Evolutionary conservation across 2,329 filamentous ascomycete species (phyloP), one percentile per base, ranked within the genome.

Genomic region (Diplocarpon mali): DNA sequence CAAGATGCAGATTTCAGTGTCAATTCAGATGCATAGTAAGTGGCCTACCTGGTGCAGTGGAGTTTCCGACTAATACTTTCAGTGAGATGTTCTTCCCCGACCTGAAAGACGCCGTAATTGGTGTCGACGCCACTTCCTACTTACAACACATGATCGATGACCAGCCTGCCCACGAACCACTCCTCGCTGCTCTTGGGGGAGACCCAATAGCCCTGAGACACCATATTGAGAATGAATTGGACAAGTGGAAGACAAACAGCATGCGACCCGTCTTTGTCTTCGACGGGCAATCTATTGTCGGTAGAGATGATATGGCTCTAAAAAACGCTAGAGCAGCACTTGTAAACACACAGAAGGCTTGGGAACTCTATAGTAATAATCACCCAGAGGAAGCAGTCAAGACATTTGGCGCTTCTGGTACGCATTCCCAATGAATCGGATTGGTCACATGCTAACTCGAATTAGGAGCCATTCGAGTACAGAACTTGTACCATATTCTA

Each of bases 211-310:
- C 84, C 42, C 73, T 96, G 60, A 77, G 77, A 64, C 71, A 69
- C 53, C 82, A 83, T 58, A 82, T 98, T 51, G 78, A 85, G 60
- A 73, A 75, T 40, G 85, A 94, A 56, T 69, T 98, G 27, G 74
- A 83, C 48, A 69, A 71, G 47, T 86, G 92, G 71, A 76, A 78
- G 49, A 72, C 74, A 37, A 69, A 80, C 57, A 75, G 76, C 15
- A 81, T 94, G 42, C 77, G 71, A n/a, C 85, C 85, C 2, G 69
- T 93, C 51, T 96, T 98, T 63, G 73, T 98, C 41, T 98, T 98
- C 65, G 85, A 90, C 62, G 92, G 92, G 30, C 76, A 95, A 57
- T 78, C 87, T 32, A 75, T 88, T 49, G 79, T 80, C 32, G 84
- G 83, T 46, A 83, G 85, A 58, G 81, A 89, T 57, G 78, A 85